phyloP scores from a whole-genome alignment of 805 yeast species.

The Dipodascus geniculatus region DNA sequence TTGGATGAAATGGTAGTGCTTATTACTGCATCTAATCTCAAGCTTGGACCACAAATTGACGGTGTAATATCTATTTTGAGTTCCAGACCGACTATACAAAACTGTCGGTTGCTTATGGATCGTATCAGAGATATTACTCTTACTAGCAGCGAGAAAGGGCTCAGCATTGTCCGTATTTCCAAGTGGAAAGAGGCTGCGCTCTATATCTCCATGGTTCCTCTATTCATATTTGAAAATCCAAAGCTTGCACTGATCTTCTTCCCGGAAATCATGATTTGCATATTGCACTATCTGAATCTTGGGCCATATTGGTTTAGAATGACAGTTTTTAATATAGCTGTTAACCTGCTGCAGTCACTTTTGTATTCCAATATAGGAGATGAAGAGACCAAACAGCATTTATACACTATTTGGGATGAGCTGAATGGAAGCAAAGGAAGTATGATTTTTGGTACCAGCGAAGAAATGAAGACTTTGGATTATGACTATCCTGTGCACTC shows the following conservation, averaged over 20 bases:
- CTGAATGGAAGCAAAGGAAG: constrained; percentile 15
- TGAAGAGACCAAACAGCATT: constrained; percentile 26
- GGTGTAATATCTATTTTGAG: constrained; percentile 51
- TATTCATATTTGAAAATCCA: constrained; percentile 56
- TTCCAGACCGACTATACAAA: constrained; percentile 55
- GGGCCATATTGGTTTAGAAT: constrained; percentile 46
- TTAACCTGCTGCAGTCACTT: constrained; percentile 61
- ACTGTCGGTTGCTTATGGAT: constrained; percentile 52
- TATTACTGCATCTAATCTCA: constrained; percentile 53
- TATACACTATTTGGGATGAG: constrained; percentile 32
- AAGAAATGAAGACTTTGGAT: constrained; percentile 11
- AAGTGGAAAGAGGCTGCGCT: constrained; percentile 65
- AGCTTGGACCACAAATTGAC: constrained; percentile 32
- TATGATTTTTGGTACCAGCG: constrained; percentile 17
- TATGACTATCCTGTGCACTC: constrained; percentile 10
- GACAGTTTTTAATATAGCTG: constrained; percentile 46
- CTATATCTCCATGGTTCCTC: constrained; percentile 43
- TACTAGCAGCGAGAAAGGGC: constrained; percentile 25
- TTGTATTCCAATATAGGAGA: constrained; percentile 44
- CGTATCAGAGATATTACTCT: constrained; percentile 42
- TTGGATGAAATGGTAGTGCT: constrained; percentile 70
- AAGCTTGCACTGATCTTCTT: constrained; percentile 24
- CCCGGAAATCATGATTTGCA: constrained; percentile 60
- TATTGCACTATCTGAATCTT: constrained; percentile 44
- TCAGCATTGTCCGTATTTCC: constrained; percentile 37